Evolutionary conservation across 495 filamentous ascomycete species (phyloP).

Genomic region (Amorphotheca resinae): DNA sequence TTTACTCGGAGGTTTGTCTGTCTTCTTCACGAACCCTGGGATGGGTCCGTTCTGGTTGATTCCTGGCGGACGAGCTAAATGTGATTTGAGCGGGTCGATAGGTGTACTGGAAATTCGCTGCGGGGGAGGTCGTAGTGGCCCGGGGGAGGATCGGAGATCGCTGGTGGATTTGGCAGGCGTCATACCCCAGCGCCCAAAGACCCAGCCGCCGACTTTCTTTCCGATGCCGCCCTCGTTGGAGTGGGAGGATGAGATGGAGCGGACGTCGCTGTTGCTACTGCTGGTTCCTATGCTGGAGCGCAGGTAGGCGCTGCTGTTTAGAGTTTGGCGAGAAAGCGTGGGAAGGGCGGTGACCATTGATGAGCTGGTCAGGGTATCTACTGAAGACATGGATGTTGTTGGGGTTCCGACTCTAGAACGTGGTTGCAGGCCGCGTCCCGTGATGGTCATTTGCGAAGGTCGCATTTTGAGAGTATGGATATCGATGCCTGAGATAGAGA

Average conservation of each 20-base stretch:
- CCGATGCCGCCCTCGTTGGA: constrained; percentile 20
- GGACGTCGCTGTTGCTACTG: constrained; percentile 15
- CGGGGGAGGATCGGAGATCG: not conserved
- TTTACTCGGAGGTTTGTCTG: constrained; percentile 28
- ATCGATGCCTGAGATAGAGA: constrained; percentile 40
- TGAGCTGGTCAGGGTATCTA: constrained; percentile 26
- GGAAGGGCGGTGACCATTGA: constrained; percentile 29
- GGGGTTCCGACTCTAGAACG: constrained; percentile 29
- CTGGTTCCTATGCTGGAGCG: constrained; percentile 12
- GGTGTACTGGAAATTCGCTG: constrained; percentile 10
- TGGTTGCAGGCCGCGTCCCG: constrained; percentile 30
- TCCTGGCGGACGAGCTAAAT: constrained; percentile 28
- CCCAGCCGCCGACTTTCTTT: constrained; percentile 42
- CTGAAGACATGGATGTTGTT: constrained; percentile 15
- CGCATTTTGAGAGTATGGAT: constrained; percentile 41
- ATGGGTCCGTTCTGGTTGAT: constrained; percentile 42
- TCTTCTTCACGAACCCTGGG: constrained; percentile 35
- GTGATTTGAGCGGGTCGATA: constrained; percentile 4
- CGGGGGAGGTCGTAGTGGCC: not conserved
- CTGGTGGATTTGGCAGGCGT: constrained; percentile 22
- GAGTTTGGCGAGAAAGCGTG: constrained; percentile 16
- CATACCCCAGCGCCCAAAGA: constrained; percentile 41
- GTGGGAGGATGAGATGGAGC: constrained; percentile 18
- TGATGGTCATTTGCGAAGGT: constrained; percentile 37
- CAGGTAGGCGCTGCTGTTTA: constrained; percentile 18